Conservation (phyloP, 2,329 filamentous ascomycete species). For the Ophiocordyceps robertsii region DNA sequence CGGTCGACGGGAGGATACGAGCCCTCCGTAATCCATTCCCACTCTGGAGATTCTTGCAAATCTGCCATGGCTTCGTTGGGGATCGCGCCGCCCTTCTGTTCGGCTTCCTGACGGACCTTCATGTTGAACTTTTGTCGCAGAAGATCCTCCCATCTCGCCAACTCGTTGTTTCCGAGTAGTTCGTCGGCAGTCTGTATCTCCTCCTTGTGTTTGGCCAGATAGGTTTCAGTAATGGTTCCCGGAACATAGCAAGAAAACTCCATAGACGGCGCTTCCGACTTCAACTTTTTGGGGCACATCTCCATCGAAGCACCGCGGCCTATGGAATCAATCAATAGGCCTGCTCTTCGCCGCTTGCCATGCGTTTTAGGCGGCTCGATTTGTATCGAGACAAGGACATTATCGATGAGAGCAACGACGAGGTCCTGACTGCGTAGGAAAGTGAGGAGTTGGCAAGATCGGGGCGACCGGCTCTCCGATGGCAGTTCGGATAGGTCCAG, state of each 20-base stretch:
- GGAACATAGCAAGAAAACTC: constrained; percentile 26
- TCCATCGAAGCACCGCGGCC: constrained; percentile 43
- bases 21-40: constrained; percentile 33
- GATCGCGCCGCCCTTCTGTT: constrained; percentile 5
- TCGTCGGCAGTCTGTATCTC: constrained; percentile 34
- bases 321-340: constrained; percentile 60
- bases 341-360: constrained; percentile 43
- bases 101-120: constrained; percentile 12
- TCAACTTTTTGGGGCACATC: constrained; percentile 18
- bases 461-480: constrained; percentile 19
- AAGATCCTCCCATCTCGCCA: constrained; percentile 35
- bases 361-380: constrained; percentile 46
- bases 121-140: constrained; percentile 36
- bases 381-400: constrained; percentile 54
- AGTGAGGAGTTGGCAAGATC: constrained; percentile 33
- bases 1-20: constrained; percentile 45
- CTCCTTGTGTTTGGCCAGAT: constrained; percentile 29
- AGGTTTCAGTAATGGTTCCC: constrained; percentile 35
- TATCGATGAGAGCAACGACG: constrained; percentile 49
- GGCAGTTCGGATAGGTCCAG: constrained; percentile 29
- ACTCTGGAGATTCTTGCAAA: constrained; percentile 24
- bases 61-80: constrained; percentile 8
- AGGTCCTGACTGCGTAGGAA: constrained; percentile 55
- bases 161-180: constrained; percentile 29
- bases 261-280: constrained; percentile 14